Conservation (phyloP, 2,329 filamentous ascomycete species). For the Akanthomyces muscarius region DNA sequence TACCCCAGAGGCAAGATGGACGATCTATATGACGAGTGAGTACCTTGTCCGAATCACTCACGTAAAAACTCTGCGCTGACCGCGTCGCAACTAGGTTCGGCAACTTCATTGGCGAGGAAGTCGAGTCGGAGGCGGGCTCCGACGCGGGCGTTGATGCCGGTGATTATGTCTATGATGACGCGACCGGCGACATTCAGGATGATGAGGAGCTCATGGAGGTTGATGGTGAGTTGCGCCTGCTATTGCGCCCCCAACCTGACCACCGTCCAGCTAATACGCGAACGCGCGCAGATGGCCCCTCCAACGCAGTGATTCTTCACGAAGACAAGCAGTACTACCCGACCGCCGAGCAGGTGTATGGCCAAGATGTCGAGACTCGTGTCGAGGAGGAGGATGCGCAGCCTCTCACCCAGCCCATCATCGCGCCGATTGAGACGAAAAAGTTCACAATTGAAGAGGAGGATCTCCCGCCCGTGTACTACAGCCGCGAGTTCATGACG, state of each 20-base stretch:
- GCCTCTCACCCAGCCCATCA: constrained; percentile 84
- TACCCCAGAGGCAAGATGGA: constrained; percentile 60
- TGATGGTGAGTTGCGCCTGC: constrained; percentile 55
- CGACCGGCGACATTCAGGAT: constrained; percentile 60
- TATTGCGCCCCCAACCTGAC: constrained; percentile 15
- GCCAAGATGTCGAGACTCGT: constrained; percentile 87
- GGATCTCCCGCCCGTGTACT: constrained; percentile 83
- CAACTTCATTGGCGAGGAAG: constrained; percentile 95
- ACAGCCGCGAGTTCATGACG: constrained; percentile 86
- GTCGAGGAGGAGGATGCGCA: constrained; percentile 98
- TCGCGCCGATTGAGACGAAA: constrained; percentile 88
- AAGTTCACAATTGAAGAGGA: constrained; percentile 93
- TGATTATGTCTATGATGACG: constrained; percentile 80
- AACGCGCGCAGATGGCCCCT: constrained; percentile 62
- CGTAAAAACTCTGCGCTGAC: background rate
- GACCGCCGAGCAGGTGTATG: constrained; percentile 94
- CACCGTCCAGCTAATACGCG: constrained; percentile 24
- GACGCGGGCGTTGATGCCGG: constrained; percentile 69
- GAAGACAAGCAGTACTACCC: constrained; percentile 99
- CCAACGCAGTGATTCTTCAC: constrained; percentile 94
- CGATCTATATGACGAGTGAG: constrained; percentile 93
- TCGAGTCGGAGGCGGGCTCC: constrained; percentile 79
- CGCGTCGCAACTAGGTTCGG: constrained; percentile 65
- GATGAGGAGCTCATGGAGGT: constrained; percentile 88
- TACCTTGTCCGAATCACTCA: background rate